phyloP scores from a whole-genome alignment of 2,329 filamentous ascomycete species.

The Trichoderma sp. region DNA sequence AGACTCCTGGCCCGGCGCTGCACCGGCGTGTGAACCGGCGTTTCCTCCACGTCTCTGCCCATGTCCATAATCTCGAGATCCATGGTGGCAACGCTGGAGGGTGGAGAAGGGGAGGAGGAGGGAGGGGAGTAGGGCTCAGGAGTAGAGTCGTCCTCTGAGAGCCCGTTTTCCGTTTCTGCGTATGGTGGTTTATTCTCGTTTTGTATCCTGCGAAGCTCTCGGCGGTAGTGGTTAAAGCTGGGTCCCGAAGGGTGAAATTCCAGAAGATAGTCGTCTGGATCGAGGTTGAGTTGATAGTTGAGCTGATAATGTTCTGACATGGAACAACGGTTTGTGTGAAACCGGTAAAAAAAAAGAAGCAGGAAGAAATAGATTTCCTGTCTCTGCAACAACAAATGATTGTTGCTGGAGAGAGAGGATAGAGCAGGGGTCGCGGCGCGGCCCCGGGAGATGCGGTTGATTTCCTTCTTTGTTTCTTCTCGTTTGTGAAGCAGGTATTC shows the following conservation, averaged over 20 bases:
- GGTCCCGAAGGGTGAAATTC: background rate
- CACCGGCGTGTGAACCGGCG: conserved; percentile 33
- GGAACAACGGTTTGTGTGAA: background rate
- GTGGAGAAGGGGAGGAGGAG: background rate
- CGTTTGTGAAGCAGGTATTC: background rate
- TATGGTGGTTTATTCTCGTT: background rate
- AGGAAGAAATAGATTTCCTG: background rate
- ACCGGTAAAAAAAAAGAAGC: background rate
- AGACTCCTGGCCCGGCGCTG: conserved; percentile 37
- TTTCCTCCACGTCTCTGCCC: background rate
- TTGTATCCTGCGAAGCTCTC: background rate
- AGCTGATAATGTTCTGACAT: background rate
- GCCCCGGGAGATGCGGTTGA: background rate
- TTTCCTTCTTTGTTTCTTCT: background rate
- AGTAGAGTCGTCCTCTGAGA: conserved; percentile 4
- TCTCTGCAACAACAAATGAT: background rate
- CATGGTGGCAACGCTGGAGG: conserved; percentile 13
- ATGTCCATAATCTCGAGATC: conserved; percentile 11
- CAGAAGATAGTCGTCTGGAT: background rate
- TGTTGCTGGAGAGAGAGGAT: background rate
- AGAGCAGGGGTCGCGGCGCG: background rate
- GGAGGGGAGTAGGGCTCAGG: background rate
- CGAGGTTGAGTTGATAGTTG: background rate
- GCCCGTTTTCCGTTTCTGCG: background rate
- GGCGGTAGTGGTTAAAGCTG: background rate